These are phyloP conservation scores for Trichoderma koningii DNA, from an alignment of 2,329 filamentous ascomycete genomes.

Conservation along the genomic window DNA sequence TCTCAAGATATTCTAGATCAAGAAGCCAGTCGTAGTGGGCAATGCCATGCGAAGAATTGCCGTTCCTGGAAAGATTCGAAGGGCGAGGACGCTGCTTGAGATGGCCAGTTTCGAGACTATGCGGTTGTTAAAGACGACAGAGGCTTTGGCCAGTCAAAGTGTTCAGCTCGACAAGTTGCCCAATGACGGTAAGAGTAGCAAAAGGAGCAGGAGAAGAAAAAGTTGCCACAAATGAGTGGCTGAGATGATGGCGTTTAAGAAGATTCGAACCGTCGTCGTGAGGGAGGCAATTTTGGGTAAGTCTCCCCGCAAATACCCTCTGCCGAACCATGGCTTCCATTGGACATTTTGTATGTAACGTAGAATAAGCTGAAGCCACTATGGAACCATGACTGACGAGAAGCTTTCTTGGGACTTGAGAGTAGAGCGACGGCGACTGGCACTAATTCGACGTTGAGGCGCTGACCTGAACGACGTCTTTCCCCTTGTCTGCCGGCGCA, in stretches of 20 bases:
- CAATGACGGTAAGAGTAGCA: not conserved
- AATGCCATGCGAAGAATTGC: not conserved
- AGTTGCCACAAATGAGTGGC: slow-evolving; percentile 2
- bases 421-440: not conserved
- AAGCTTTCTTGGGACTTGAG: not conserved
- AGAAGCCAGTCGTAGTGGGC: not conserved
- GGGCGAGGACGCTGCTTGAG: not conserved
- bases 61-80: not conserved
- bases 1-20: not conserved
- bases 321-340: slow-evolving; percentile 10
- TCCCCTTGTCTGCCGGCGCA: not conserved
- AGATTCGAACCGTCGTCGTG: not conserved
- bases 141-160: not conserved
- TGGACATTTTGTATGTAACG: not conserved
- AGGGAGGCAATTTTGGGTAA: slow-evolving; percentile 16
- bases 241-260: slow-evolving; percentile 8
- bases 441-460: slow-evolving; percentile 23
- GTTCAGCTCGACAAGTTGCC: not conserved
- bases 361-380: slow-evolving; percentile 16
- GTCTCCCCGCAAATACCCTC: slow-evolving; percentile 6
- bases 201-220: not conserved
- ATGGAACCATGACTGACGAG: not conserved
- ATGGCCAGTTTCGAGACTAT: not conserved
- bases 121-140: not conserved
- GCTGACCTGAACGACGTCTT: slow-evolving; percentile 1